Conservation (phyloP, 2,329 filamentous ascomycete species). For the Colletotrichum plurivorum region DNA sequence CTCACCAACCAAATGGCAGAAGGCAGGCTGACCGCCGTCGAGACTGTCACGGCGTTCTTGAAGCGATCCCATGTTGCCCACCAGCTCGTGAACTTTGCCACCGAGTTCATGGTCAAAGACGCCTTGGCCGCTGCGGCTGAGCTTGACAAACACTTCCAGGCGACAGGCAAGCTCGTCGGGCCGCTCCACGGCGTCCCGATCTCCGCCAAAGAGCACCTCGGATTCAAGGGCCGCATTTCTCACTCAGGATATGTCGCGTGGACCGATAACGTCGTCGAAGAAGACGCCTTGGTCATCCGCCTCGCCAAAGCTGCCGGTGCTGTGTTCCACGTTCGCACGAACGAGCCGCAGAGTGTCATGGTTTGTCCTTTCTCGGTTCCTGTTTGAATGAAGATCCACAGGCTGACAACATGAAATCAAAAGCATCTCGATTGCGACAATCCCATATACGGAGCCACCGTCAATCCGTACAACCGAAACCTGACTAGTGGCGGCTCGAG, state of each 20-base stretch:
- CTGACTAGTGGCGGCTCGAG: conserved; percentile 58
- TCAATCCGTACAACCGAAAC: conserved; percentile 56
- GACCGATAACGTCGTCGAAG: conserved; percentile 51
- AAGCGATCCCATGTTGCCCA: conserved; percentile 64
- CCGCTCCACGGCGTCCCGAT: conserved; percentile 57
- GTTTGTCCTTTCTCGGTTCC: neutral
- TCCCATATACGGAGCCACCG: conserved; percentile 55
- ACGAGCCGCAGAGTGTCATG: conserved; percentile 57
- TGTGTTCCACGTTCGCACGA: conserved; percentile 59
- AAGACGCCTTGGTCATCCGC: conserved; percentile 51
- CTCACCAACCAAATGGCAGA: conserved; percentile 46
- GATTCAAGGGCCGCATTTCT: conserved; percentile 41
- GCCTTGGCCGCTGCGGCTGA: conserved; percentile 53
- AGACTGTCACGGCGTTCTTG: conserved; percentile 58
- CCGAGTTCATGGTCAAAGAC: conserved; percentile 55
- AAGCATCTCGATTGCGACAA: conserved; percentile 51
- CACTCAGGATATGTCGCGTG: conserved; percentile 51
- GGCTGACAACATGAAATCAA: neutral
- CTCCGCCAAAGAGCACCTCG: conserved; percentile 44
- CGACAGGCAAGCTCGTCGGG: conserved; percentile 57
- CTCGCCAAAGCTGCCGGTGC: conserved; percentile 52
- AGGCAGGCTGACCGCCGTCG: conserved; percentile 52
- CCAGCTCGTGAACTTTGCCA: conserved; percentile 52
- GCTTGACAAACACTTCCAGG: conserved; percentile 57
- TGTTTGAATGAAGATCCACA: no score